Conservation (phyloP, 164 flowering plant species). For the Platanus orientalis region DNA sequence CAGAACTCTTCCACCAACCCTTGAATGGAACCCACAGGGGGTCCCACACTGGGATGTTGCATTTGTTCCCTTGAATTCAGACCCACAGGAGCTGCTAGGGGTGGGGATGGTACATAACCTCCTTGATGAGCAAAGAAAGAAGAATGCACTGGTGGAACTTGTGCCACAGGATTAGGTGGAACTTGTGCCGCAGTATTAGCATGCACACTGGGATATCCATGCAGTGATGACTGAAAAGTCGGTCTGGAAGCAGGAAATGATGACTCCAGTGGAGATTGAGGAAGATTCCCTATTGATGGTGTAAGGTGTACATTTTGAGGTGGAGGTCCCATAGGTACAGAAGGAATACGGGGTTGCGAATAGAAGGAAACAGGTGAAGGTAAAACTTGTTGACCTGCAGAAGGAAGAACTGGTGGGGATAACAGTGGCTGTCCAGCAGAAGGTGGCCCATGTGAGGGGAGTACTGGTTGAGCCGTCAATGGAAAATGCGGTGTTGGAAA, state of each 20-base stretch:
- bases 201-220: slow-evolving; percentile 53
- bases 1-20: slow-evolving; percentile 79
- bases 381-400: slow-evolving; percentile 28
- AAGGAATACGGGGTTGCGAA: slow-evolving; percentile 38
- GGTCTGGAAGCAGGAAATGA: slow-evolving; percentile 33
- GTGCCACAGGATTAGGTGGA: slow-evolving; percentile 37
- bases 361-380: slow-evolving; percentile 33
- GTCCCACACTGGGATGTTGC: slow-evolving; percentile 44
- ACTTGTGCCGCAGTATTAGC: slow-evolving; percentile 32
- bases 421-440: slow-evolving; percentile 31
- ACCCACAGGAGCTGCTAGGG: slow-evolving; percentile 29
- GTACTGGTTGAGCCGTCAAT: slow-evolving; percentile 33
- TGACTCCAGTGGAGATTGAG: slow-evolving; percentile 34
- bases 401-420: slow-evolving; percentile 35
- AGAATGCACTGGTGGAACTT: slow-evolving; percentile 32
- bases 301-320: slow-evolving; percentile 29
- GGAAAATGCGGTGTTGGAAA: slow-evolving; percentile 40
- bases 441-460: slow-evolving; percentile 32
- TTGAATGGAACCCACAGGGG: slow-evolving; percentile 51
- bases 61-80: slow-evolving; percentile 40
- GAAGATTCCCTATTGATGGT: slow-evolving; percentile 26
- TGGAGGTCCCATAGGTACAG: slow-evolving; percentile 60
- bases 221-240: slow-evolving; percentile 36
- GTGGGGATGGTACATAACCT: slow-evolving; percentile 46
- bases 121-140: slow-evolving; percentile 47